These are phyloP conservation scores for Tolypocladium tundrense DNA, from an alignment of 2,329 filamentous ascomycete genomes.

Conservation along the genomic window DNA sequence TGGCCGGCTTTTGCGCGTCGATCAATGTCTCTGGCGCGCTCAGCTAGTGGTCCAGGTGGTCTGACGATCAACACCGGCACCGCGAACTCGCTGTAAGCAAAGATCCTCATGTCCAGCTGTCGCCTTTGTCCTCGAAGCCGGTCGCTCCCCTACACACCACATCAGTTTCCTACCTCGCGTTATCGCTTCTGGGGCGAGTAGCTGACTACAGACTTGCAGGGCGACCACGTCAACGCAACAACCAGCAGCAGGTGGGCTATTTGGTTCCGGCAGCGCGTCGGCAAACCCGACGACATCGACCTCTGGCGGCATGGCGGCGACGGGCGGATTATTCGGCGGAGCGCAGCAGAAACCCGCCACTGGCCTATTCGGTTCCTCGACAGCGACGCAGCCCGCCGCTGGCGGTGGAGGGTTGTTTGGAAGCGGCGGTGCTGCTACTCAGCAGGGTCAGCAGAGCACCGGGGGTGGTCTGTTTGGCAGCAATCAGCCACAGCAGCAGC, in stretches of 20 bases:
- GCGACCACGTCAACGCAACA: slow-evolving; percentile 18
- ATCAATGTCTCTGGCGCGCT: slow-evolving; percentile 42
- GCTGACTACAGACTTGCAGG: slow-evolving; percentile 8
- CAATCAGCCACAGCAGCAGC: slow-evolving; percentile 6
- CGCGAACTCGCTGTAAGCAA: slow-evolving; percentile 38
- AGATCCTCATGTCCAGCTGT: background rate
- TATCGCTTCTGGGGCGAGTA: background rate
- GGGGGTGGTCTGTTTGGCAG: slow-evolving; percentile 6
- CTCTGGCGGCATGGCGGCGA: slow-evolving; percentile 22
- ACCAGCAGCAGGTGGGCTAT: slow-evolving; percentile 24
- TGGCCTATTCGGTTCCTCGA: slow-evolving; percentile 19
- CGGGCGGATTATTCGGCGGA: slow-evolving; percentile 25
- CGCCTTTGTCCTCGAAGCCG: background rate
- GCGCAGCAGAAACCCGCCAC: slow-evolving; percentile 15
- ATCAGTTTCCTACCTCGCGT: background rate
- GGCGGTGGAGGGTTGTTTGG: slow-evolving; percentile 14
- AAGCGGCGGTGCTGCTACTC: background rate
- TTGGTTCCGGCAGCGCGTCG: slow-evolving; percentile 20
- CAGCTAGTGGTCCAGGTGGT: slow-evolving; percentile 48
- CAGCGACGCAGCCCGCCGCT: slow-evolving; percentile 9
- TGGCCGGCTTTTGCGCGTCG: slow-evolving; percentile 2
- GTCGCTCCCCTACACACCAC: background rate
- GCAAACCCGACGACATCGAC: slow-evolving; percentile 16
- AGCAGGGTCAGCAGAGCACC: slow-evolving; percentile 1
- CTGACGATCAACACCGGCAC: slow-evolving; percentile 54